These are phyloP conservation scores for Solanum bulbocastanum DNA, from an alignment of 257 asterid genomes.

Conservation along the genomic window DNA sequence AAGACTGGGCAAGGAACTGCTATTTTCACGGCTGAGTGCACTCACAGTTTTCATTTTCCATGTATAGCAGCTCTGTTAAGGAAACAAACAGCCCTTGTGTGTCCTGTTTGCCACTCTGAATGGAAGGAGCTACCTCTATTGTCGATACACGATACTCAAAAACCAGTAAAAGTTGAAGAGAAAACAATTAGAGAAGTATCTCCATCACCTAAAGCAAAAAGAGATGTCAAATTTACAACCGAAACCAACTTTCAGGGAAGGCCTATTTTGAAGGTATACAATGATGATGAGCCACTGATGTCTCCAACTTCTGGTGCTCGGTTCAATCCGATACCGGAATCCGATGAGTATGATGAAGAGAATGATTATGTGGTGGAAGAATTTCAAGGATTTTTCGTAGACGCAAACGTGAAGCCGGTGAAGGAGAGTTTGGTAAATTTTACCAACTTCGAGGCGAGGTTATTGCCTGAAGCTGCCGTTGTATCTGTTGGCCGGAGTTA, in stretches of 20 bases:
- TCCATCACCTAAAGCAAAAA: conserved; percentile 5
- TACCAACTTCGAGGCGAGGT: conserved; percentile 33
- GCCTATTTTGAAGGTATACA: conserved; percentile 51
- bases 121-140: conserved; percentile 73
- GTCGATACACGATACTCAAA: conserved; percentile 13
- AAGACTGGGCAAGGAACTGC: conserved; percentile 87
- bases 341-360: conserved; percentile 71
- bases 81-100: conserved; percentile 50
- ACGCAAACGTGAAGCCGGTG: conserved; percentile 9
- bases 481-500: conserved; percentile 56
- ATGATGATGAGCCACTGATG: conserved; percentile 84
- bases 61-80: conserved; percentile 69
- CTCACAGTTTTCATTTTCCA: conserved; percentile 83
- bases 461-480: conserved; percentile 66
- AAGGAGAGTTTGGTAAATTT: background rate
- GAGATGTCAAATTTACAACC: background rate
- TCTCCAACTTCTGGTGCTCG: conserved; percentile 62
- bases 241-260: conserved; percentile 1
- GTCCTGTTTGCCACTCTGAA: conserved; percentile 62
- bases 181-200: conserved; percentile 4
- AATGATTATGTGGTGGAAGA: conserved; percentile 29
- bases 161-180: conserved; percentile 1
- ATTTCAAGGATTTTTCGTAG: conserved; percentile 60
- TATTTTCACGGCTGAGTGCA: conserved; percentile 97
- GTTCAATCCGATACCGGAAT: conserved; percentile 80